phyloP scores from a whole-genome alignment of 2,329 filamentous ascomycete species.

The Diaporthe nobilis region DNA sequence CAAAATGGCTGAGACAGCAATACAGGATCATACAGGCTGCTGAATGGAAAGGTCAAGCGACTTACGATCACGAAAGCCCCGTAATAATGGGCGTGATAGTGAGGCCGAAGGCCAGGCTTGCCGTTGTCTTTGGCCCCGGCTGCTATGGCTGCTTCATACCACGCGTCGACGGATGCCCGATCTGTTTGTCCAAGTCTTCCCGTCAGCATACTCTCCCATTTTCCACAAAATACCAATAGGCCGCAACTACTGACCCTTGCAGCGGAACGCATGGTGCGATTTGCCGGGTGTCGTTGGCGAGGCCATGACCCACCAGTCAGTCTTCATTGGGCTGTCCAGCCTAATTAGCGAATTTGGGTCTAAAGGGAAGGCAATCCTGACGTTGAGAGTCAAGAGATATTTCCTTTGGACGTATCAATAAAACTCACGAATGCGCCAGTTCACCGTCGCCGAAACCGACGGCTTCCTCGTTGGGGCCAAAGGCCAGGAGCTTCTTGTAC shows the following conservation, averaged over 20 bases:
- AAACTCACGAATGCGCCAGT: constrained; percentile 23
- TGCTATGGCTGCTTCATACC: constrained; percentile 58
- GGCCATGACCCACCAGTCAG: constrained; percentile 51
- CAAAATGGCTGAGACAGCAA: background rate
- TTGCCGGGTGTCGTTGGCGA: constrained; percentile 38
- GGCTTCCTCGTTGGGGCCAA: constrained; percentile 46
- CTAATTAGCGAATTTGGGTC: background rate
- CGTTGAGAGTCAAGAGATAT: background rate
- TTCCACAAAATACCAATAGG: background rate
- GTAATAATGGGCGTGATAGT: constrained; percentile 64
- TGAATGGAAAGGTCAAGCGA: background rate
- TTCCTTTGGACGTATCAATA: background rate
- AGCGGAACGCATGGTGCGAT: constrained; percentile 51
- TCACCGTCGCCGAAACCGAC: constrained; percentile 48
- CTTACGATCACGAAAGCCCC: constrained; percentile 61
- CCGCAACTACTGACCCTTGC: constrained; percentile 47
- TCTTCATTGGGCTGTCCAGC: constrained; percentile 17
- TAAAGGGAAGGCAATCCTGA: background rate
- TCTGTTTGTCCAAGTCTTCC: constrained; percentile 50
- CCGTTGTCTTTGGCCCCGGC: constrained; percentile 65
- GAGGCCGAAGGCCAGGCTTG: constrained; percentile 58
- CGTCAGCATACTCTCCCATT: background rate
- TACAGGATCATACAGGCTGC: background rate
- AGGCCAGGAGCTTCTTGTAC: constrained; percentile 50
- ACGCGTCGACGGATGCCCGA: constrained; percentile 57